Percentiles rank a stretch among this genome's conserved stretches.
Evolutionary conservation across 345 rosid genomes (phyloP).

Genomic region (Syzygium aqueum): DNA sequence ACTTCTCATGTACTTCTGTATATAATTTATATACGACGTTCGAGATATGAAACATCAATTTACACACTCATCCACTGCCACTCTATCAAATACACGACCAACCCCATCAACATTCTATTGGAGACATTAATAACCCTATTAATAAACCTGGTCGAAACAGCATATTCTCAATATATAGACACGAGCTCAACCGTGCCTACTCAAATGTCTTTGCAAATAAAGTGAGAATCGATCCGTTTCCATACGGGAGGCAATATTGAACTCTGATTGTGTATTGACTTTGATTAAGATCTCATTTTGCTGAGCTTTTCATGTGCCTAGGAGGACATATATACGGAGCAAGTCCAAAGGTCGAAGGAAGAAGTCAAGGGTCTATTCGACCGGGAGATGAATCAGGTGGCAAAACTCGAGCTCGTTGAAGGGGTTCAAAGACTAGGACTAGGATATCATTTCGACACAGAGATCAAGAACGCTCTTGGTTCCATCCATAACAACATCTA

Average conservation of each 20-base stretch:
- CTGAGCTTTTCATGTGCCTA: not conserved
- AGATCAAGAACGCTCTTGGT: not conserved
- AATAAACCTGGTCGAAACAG: not conserved
- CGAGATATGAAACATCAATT: not conserved
- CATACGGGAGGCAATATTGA: no score
- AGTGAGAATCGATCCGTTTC: no score
- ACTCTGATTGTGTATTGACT: not conserved
- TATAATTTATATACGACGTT: not conserved
- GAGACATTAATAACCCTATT: not conserved
- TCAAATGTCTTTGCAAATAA: no score
- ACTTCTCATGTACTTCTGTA: not conserved
- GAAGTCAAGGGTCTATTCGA: not conserved
- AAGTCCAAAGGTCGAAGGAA: not conserved
- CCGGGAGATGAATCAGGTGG: not conserved
- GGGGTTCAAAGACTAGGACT: slow-evolving; percentile 9
- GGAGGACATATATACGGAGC: not conserved
- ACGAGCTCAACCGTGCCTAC: not conserved
- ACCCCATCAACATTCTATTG: not conserved
- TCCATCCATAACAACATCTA: not conserved
- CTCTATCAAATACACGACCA: not conserved
- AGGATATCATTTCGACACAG: slow-evolving; percentile 8
- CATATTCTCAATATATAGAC: not conserved
- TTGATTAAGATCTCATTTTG: not conserved
- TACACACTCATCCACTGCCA: not conserved
- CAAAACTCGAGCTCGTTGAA: slow-evolving; percentile 5